Conservation (phyloP, 2,329 filamentous ascomycete genomes). For the Epichloe coenophiala region DNA sequence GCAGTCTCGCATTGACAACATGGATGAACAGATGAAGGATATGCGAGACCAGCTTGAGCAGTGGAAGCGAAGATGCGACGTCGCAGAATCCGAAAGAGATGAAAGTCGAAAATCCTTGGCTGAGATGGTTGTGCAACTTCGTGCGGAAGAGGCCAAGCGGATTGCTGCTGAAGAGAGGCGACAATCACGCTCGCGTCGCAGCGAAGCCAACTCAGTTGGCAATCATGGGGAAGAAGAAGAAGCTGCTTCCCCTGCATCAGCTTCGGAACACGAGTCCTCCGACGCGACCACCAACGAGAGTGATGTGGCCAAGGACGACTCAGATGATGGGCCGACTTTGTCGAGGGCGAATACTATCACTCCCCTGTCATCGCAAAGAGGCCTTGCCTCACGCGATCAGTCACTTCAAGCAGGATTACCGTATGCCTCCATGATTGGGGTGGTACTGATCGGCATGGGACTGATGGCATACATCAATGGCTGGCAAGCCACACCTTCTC, state of each 20-base stretch:
- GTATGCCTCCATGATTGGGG: constrained; percentile 70
- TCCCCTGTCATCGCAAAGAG: constrained; percentile 26
- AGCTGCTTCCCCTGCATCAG: not conserved
- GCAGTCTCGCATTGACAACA: constrained; percentile 59
- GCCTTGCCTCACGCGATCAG: constrained; percentile 28
- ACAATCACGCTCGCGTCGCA: constrained; percentile 21
- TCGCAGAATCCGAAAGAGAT: constrained; percentile 65
- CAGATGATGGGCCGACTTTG: constrained; percentile 27
- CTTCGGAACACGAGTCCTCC: not conserved
- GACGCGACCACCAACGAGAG: constrained; percentile 4
- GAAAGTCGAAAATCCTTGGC: constrained; percentile 61
- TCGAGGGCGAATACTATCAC: constrained; percentile 38
- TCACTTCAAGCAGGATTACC: constrained; percentile 44
- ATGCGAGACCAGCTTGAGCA: constrained; percentile 68
- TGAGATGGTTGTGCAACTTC: constrained; percentile 77
- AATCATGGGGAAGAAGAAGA: not conserved
- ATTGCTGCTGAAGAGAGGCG: constrained; percentile 28
- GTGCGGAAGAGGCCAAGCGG: constrained; percentile 46
- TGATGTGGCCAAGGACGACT: constrained; percentile 17
- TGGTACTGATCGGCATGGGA: constrained; percentile 68
- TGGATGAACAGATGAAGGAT: constrained; percentile 68
- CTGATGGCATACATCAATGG: constrained; percentile 80
- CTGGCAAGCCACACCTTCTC: constrained; percentile 43
- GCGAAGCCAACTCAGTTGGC: constrained; percentile 2
- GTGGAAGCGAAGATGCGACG: constrained; percentile 66